These are phyloP conservation scores for Amanita rubescens DNA, from an alignment of 768 basidiomycete genomes.

Conservation along the genomic window DNA sequence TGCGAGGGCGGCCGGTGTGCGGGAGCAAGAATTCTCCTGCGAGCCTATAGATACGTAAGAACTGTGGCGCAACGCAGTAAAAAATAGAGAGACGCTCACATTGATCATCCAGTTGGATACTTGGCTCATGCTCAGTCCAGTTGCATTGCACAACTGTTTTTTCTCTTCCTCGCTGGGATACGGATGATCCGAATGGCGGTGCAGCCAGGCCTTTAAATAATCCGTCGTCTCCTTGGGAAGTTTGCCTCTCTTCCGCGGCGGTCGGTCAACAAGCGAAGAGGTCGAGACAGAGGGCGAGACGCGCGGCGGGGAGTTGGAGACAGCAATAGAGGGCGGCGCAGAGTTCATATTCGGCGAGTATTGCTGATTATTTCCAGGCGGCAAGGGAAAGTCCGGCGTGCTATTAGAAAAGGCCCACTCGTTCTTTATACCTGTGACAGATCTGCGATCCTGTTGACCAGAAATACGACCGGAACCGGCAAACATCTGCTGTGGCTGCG, in stretches of 20 bases:
- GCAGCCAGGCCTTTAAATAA: constrained; percentile 82
- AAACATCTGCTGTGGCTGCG: constrained; percentile 51
- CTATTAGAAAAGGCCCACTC: constrained; percentile 58
- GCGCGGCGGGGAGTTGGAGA: constrained; percentile 43
- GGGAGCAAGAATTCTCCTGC: constrained; percentile 76
- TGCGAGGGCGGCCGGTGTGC: constrained; percentile 70
- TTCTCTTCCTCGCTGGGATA: constrained; percentile 90
- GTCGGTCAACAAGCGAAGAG: constrained; percentile 65
- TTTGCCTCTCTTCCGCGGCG: constrained; percentile 78
- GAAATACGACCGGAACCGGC: constrained; percentile 64
- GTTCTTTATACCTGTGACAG: constrained; percentile 48
- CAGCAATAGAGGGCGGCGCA: constrained; percentile 33
- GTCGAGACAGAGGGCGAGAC: constrained; percentile 44
- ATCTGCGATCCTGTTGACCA: constrained; percentile 61
- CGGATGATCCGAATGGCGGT: constrained; percentile 83
- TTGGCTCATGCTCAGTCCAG: constrained; percentile 82
- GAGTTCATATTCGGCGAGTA: constrained; percentile 41
- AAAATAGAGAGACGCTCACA: constrained; percentile 23
- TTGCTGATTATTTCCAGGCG: constrained; percentile 27
- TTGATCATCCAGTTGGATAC: constrained; percentile 96
- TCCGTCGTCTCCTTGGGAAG: constrained; percentile 88
- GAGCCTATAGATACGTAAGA: constrained; percentile 42
- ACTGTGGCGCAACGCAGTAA: constrained; percentile 10
- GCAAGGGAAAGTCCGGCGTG: constrained; percentile 48
- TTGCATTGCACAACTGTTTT: constrained; percentile 80